Evolutionary conservation across 768 basidiomycete species (phyloP).

Genomic region (Tricholoma saponaceum): DNA sequence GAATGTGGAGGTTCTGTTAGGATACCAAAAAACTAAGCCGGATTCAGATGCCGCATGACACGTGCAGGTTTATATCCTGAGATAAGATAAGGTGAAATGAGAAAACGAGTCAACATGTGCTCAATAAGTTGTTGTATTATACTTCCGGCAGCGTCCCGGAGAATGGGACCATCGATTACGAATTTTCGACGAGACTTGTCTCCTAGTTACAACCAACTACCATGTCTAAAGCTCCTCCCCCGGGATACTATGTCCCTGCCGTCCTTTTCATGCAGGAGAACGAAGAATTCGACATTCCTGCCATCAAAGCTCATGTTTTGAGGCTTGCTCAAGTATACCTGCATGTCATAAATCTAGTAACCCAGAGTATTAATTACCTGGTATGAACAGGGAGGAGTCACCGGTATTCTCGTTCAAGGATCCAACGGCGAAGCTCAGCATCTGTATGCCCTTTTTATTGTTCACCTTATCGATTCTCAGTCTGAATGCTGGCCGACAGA

Average conservation of each 20-base stretch:
- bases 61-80: background rate
- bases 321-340: slow-evolving; percentile 62
- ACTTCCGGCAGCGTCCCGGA: too few relatives aligned
- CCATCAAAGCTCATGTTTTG: slow-evolving; percentile 67
- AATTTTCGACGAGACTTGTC: slow-evolving; percentile 1
- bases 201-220: background rate
- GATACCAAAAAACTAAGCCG: too few relatives aligned
- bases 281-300: slow-evolving; percentile 64
- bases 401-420: slow-evolving; percentile 70
- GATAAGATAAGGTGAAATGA: background rate
- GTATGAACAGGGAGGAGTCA: slow-evolving; percentile 58
- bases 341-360: slow-evolving; percentile 13
- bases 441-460: slow-evolving; percentile 29
- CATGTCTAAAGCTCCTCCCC: slow-evolving; percentile 45
- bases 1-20: too few relatives aligned
- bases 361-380: slow-evolving; percentile 11
- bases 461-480: background rate
- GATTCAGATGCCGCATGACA: background rate
- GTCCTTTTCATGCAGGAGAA: slow-evolving; percentile 69
- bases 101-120: too few relatives aligned
- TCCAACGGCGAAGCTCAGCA: slow-evolving; percentile 78
- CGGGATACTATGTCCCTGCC: slow-evolving; percentile 75
- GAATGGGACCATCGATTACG: slow-evolving; percentile 1
- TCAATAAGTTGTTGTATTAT: too few relatives aligned
- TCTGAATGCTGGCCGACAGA: slow-evolving; percentile 15